These are phyloP conservation scores for Terfezia claveryi DNA, from an alignment of 495 filamentous ascomycete species.

Conservation along the genomic window DNA sequence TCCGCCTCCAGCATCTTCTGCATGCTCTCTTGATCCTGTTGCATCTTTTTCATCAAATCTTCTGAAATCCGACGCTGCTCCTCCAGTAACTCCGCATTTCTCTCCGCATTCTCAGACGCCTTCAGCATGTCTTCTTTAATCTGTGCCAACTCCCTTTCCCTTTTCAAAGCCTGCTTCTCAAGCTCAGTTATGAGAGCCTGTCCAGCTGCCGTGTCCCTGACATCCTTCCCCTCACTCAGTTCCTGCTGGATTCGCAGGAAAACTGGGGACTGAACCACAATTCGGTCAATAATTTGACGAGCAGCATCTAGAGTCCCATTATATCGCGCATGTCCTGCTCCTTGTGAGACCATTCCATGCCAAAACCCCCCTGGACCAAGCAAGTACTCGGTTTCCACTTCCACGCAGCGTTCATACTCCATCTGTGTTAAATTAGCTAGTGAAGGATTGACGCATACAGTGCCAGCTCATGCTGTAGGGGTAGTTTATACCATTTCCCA, in stretches of 20 bases:
- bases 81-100: slow-evolving; percentile 13
- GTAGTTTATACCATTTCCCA: slow-evolving; percentile 4
- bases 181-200: background rate
- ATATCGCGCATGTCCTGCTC: slow-evolving; percentile 15
- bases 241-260: slow-evolving; percentile 23
- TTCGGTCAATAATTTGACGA: slow-evolving; percentile 13
- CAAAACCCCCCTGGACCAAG: slow-evolving; percentile 19
- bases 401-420: slow-evolving; percentile 13
- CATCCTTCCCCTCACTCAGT: slow-evolving; percentile 13
- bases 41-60: too few species aligned
- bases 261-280: slow-evolving; percentile 4
- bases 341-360: slow-evolving; percentile 18
- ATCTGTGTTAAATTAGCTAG: background rate
- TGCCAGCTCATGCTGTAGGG: background rate
- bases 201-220: slow-evolving; percentile 22
- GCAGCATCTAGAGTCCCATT: slow-evolving; percentile 18
- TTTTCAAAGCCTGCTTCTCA: background rate
- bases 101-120: slow-evolving; percentile 5
- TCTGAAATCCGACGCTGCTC: too few species aligned
- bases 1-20: too few species aligned
- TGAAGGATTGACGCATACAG: too few species aligned
- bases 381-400: slow-evolving; percentile 16
- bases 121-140: slow-evolving; percentile 7
- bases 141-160: slow-evolving; percentile 1
- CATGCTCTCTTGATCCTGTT: too few species aligned